Evolutionary conservation across 352 stramenopile species (phyloP).

Genomic region (Globisporangium abappressorium): DNA sequence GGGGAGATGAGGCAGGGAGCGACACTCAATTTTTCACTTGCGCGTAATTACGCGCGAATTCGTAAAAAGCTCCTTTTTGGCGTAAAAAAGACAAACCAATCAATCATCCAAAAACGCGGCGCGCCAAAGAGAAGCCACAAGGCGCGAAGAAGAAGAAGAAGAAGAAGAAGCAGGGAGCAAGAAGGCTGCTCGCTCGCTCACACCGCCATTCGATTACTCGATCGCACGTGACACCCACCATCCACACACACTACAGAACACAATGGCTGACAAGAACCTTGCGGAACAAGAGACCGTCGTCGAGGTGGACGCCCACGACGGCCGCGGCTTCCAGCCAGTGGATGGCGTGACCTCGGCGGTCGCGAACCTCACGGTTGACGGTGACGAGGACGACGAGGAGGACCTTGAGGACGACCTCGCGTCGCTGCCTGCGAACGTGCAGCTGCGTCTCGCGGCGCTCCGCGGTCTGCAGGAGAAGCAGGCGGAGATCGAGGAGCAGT

Average conservation of each 20-base stretch:
- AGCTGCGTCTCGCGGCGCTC: slow-evolving; percentile 65
- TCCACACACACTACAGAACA: not conserved
- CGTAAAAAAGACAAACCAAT: slow-evolving; percentile 16
- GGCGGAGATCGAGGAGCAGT: slow-evolving; percentile 72
- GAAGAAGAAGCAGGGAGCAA: not conserved
- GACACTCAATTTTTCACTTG: not conserved
- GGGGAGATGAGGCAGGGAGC: not conserved
- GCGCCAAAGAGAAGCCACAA: slow-evolving; percentile 2
- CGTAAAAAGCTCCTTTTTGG: slow-evolving; percentile 5
- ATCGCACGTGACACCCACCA: not conserved
- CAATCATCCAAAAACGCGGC: slow-evolving; percentile 9
- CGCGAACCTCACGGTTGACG: slow-evolving; percentile 28
- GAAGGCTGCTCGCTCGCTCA: slow-evolving; percentile 1
- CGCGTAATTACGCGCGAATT: slow-evolving; percentile 6
- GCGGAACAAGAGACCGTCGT: slow-evolving; percentile 48
- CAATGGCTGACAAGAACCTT: slow-evolving; percentile 43
- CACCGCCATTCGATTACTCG: slow-evolving; percentile 15
- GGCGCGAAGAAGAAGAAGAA: not conserved
- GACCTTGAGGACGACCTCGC: slow-evolving; percentile 58
- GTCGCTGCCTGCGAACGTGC: slow-evolving; percentile 65
- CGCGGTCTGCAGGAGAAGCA: slow-evolving; percentile 80
- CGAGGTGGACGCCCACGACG: slow-evolving; percentile 62
- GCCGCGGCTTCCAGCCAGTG: slow-evolving; percentile 60
- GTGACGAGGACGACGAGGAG: slow-evolving; percentile 23
- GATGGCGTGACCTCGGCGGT: slow-evolving; percentile 39